phyloP scores from a whole-genome alignment of 202 grass and related monocot species.

The Miscanthus sacchariflorus region DNA sequence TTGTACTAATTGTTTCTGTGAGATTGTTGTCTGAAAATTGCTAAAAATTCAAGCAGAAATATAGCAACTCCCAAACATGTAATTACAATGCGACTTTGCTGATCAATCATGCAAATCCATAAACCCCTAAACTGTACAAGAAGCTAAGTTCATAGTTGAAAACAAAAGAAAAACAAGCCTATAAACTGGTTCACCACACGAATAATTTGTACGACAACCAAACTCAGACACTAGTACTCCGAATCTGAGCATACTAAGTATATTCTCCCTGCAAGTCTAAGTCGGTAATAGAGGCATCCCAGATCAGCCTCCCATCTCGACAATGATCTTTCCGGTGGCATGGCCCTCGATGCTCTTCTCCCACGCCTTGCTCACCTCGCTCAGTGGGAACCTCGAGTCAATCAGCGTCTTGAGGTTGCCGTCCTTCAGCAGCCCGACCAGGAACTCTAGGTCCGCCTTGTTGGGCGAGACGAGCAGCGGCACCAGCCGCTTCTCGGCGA shows the following conservation, averaged over 20 bases:
- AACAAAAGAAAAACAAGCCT: not conserved
- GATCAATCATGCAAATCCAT: not conserved
- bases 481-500: constrained; percentile 65
- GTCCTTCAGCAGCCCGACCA: constrained; percentile 65
- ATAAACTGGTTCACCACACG: too few relatives aligned
- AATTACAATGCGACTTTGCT: not conserved
- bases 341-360: constrained; percentile 83
- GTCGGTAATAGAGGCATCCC: not conserved
- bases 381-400: constrained; percentile 58
- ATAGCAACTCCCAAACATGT: not conserved
- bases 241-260: not conserved
- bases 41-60: not conserved
- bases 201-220: not conserved
- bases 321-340: constrained; percentile 78
- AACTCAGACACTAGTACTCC: too few relatives aligned
- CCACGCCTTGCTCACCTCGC: constrained; percentile 65
- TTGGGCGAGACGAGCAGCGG: constrained; percentile 41
- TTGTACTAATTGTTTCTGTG: too few relatives aligned
- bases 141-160: not conserved
- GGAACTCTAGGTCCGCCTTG: constrained; percentile 59
- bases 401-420: constrained; percentile 60
- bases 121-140: not conserved
- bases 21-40: too few relatives aligned
- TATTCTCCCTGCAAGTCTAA: not conserved
- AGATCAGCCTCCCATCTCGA: constrained; percentile 52